Evolutionary conservation across 108 stramenopile genomes (phyloP).

Genomic region (Aureococcus anophagefferens): DNA sequence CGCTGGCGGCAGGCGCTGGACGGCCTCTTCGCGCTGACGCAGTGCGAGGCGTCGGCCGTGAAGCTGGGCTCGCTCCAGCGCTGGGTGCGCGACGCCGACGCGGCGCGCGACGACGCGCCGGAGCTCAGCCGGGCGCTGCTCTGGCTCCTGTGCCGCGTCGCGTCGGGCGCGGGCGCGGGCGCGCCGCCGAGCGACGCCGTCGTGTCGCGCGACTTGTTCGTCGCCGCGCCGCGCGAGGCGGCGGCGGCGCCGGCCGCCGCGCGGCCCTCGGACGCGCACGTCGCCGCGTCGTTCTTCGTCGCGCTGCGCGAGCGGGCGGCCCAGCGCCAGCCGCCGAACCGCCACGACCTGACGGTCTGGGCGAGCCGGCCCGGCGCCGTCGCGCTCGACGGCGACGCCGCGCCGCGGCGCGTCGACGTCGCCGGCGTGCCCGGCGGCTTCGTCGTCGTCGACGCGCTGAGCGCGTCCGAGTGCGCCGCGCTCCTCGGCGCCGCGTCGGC

Average conservation of each 20-base stretch:
- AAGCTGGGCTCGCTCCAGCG: not conserved
- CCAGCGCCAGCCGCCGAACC: not conserved
- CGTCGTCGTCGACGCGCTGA: slow-evolving; percentile 39
- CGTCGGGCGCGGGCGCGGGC: not conserved
- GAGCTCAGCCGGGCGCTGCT: not conserved
- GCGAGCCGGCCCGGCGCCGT: not conserved
- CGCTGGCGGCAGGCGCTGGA: too few relatives aligned
- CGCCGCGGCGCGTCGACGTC: not conserved
- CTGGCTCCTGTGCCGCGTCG: slow-evolving; percentile 3
- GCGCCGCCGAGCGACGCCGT: slow-evolving; percentile 5
- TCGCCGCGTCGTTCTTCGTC: not conserved
- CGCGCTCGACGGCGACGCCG: not conserved
- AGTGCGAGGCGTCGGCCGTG: too few relatives aligned
- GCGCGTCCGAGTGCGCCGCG: slow-evolving; percentile 32
- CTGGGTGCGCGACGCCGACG: not conserved
- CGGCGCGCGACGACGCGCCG: too few relatives aligned
- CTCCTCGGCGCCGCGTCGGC: slow-evolving; percentile 25
- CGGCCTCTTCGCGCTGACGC: too few relatives aligned
- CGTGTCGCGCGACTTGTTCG: not conserved
- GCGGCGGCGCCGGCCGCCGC: not conserved
- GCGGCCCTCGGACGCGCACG: not conserved
- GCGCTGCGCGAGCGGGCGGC: not conserved
- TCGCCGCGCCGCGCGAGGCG: not conserved
- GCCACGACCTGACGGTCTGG: not conserved
- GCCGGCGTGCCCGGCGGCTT: slow-evolving; percentile 35